Percentiles rank a stretch among this genome's conserved stretches.
These are phyloP conservation scores for Fusarium algeriense DNA, from an alignment of 2,329 filamentous ascomycete genomes.

Conservation along the genomic window DNA sequence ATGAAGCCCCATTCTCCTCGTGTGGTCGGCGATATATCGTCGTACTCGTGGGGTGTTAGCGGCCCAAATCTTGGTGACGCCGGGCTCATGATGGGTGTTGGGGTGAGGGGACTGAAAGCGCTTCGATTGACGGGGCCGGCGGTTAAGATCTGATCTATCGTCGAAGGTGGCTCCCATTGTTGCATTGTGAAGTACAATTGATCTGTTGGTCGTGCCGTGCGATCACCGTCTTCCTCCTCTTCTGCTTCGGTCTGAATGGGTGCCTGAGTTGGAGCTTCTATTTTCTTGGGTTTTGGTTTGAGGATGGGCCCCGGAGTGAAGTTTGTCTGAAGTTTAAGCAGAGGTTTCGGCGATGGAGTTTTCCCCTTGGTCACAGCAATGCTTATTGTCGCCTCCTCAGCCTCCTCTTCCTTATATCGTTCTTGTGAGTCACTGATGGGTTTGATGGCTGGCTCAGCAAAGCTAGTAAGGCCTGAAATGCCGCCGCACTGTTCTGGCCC, in stretches of 20 bases:
- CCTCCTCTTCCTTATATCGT: slow-evolving; percentile 42
- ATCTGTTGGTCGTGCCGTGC: slow-evolving; percentile 55
- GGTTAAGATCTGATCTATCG: slow-evolving; percentile 61
- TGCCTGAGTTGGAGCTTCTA: not conserved
- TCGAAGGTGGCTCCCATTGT: slow-evolving; percentile 49
- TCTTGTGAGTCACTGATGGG: slow-evolving; percentile 39
- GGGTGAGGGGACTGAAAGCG: slow-evolving; percentile 41
- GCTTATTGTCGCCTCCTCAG: slow-evolving; percentile 39
- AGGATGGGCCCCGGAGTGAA: slow-evolving; percentile 48
- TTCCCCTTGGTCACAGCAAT: slow-evolving; percentile 45
- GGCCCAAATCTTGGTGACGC: slow-evolving; percentile 56
- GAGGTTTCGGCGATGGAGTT: slow-evolving; percentile 45
- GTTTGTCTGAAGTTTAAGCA: slow-evolving; percentile 60
- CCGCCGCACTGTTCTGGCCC: slow-evolving; percentile 60
- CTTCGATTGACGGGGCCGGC: slow-evolving; percentile 39
- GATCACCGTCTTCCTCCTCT: slow-evolving; percentile 53
- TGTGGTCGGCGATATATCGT: slow-evolving; percentile 73
- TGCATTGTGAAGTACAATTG: slow-evolving; percentile 45
- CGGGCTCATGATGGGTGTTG: slow-evolving; percentile 42
- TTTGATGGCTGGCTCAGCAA: slow-evolving; percentile 42
- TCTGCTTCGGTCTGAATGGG: slow-evolving; percentile 30
- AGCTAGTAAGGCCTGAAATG: slow-evolving; percentile 56
- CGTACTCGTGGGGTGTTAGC: slow-evolving; percentile 69
- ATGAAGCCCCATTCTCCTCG: slow-evolving; percentile 73
- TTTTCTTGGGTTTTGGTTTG: slow-evolving; percentile 31